Base-by-base conservation (phyloP, 768 basidiomycete species). In the Amanita phalloides region DNA sequence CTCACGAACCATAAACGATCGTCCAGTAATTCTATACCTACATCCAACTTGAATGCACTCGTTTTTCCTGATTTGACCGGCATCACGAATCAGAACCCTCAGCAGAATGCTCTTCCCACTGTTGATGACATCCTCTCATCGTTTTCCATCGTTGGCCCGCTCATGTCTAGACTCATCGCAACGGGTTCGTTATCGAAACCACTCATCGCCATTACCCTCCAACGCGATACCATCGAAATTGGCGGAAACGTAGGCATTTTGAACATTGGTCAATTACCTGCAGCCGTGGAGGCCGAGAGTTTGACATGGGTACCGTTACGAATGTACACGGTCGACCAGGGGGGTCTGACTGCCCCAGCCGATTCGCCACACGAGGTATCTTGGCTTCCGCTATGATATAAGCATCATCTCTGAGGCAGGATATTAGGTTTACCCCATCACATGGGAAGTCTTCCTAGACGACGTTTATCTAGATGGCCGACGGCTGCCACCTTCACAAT, bases 401-500 rank as follows among this genome's bases (percentile, higher is more conserved):
- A 7, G 21, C 9, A 26, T 9, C n/a, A 58, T 26, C 56, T 61
- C 6, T 60, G 57, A 8, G 28, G 35, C 32, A 45, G 9, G 30
- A 20, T n/a, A n/a, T 6, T 56, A 81, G 81, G 62, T 65, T 10
- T 83, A 83, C 61, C 79, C 81, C 1, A 68, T 83, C 25, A 71
- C 80, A 9, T 89, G 87, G 87, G 87, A 90, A 62, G 68, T 87
- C 5, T 70, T 75, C 25, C 53, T 90, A 6, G 86, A 87, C 49
- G 80, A 80, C 51, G 82, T 89, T 4, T 89, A 71, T 61, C 72
- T 90, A 32, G 82, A 89, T 56, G 85, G 82, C 10, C 59, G 71
- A 54, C 71, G 68, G 56, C 66, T 89, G n/a, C 74, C 79, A 4
- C 72, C 70, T 33, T 86, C 86, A 2, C 67, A 63, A 10, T 61